Evolutionary conservation across 1,139 yeast species (phyloP).

Genomic region (Saccharomyces pastorianus): DNA sequence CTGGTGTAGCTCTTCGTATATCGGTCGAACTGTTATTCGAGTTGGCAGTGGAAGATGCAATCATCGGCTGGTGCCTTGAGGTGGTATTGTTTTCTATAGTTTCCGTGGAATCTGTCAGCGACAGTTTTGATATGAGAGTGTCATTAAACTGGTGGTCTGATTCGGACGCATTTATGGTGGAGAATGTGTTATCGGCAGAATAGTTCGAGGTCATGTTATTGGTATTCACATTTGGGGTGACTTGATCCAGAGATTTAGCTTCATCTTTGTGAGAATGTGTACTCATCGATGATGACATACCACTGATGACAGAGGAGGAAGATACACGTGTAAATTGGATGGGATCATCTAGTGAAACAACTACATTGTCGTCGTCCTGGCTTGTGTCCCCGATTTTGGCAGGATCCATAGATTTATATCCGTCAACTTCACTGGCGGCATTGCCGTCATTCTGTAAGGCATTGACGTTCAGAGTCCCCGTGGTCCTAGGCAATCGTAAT

Average conservation of each 20-base stretch:
- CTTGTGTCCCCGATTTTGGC: conserved; percentile 14
- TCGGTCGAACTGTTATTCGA: neutral
- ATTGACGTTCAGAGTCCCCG: conserved; percentile 52
- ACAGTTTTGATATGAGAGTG: neutral
- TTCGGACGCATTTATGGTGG: conserved; percentile 3
- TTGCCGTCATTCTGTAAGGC: conserved; percentile 32
- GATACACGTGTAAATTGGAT: conserved; percentile 36
- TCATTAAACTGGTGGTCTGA: neutral
- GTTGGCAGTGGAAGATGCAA: neutral
- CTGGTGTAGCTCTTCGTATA: conserved; percentile 33
- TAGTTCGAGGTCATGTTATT: conserved; percentile 5
- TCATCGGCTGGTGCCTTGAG: neutral
- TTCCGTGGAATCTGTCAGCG: neutral
- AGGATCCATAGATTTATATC: conserved; percentile 36
- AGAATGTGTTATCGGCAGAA: conserved; percentile 4
- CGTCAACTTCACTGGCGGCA: conserved; percentile 6
- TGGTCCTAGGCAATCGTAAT: conserved; percentile 43
- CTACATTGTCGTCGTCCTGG: no score
- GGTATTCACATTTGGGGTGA: conserved; percentile 2
- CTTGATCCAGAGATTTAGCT: neutral
- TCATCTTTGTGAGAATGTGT: conserved; percentile 6
- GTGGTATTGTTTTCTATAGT: neutral
- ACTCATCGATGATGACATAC: conserved; percentile 20
- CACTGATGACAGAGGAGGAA: conserved; percentile 29
- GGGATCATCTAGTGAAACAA: conserved; percentile 30